Base-by-base conservation (phyloP, 257 asterid genomes). In the Eucommia ulmoides region DNA sequence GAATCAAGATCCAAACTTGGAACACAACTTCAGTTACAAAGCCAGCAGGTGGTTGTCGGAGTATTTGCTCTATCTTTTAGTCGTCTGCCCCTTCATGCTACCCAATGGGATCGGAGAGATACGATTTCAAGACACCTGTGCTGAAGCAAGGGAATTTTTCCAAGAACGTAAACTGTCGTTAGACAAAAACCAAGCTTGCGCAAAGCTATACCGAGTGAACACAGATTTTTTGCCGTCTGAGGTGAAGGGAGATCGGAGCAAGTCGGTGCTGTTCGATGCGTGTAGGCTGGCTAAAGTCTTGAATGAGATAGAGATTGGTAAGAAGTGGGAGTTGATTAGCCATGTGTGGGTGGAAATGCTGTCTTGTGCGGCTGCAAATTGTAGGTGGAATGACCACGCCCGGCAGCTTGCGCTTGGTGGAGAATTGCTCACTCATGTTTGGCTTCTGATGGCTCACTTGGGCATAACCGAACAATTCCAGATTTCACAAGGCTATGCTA, bases 401-500 rank as follows among this genome's bases (percentile, higher is more conserved):
- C 73, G 56, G 23, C 82, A 78, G 61, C 82, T 78, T 45, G 72
- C 79, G 1, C 71, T 71, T 57, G 86, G 86, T 0, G 86, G 82
- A 14, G 86, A 78, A 65, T 65, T 78, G 54, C 82, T 78, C 7
- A 78, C 75, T 49, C 80, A 74, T 64, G 78, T 78, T 0, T 78
- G 87, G 87, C 80, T 78, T 53, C 63, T 78, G 24, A 74, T 78
- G 87, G 80, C 78, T 8, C 87, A 75, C 54, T 64, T 78, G 10
- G 83, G 82, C 41, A 72, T 78, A 35, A 72, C 83, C 2, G 77
- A 69, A 19, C 82, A 72, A 29, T 67, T 75, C 24, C 75, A 69
- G 70, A 74, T 74, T 19, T 10, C 61, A 54, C 76, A 65, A 45
- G 82, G 82, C 24, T 82, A 74, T 48, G 77, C 78, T 11, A 74